A percentile compares a stretch with the other conserved stretches of the same genome.
Conservation (phyloP, 2,329 filamentous ascomycete species). For the Alternaria brassicae region DNA sequence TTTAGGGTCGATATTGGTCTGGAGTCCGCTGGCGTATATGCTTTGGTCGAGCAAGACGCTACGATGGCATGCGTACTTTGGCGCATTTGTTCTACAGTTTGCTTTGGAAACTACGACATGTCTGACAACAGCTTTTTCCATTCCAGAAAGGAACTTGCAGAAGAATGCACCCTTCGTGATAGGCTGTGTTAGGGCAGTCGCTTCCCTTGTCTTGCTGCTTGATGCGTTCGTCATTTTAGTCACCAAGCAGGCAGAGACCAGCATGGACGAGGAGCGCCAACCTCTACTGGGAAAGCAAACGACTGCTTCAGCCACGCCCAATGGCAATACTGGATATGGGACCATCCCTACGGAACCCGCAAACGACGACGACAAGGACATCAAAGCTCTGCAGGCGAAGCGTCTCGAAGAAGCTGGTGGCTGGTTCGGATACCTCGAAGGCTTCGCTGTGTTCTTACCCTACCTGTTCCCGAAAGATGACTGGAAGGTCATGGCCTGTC, state of each 20-base stretch:
- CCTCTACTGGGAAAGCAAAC: too few species aligned
- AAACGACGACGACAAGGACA: slow-evolving; percentile 56
- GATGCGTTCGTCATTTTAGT: slow-evolving; percentile 40
- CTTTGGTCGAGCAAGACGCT: slow-evolving; percentile 33
- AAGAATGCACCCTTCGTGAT: too few species aligned
- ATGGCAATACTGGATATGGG: slow-evolving; percentile 44
- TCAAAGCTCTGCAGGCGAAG: slow-evolving; percentile 63
- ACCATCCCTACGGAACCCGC: slow-evolving; percentile 34
- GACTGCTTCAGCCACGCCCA: slow-evolving; percentile 49
- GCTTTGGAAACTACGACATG: slow-evolving; percentile 41
- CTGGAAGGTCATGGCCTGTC: too few species aligned
- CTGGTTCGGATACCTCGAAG: slow-evolving; percentile 79
- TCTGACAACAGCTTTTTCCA: slow-evolving; percentile 29
- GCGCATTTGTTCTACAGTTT: slow-evolving; percentile 42
- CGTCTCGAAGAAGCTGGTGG: slow-evolving; percentile 76
- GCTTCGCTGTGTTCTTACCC: too few species aligned
- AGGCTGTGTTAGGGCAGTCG: slow-evolving; percentile 29
- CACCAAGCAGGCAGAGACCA: slow-evolving; percentile 39
- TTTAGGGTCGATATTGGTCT: slow-evolving; percentile 47
- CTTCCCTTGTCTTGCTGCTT: slow-evolving; percentile 36
- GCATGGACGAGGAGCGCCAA: slow-evolving; percentile 65
- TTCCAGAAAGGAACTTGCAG: slow-evolving; percentile 22
- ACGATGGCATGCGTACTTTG: slow-evolving; percentile 44
- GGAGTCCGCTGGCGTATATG: slow-evolving; percentile 36
- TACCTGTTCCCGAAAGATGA: too few species aligned